Conservation (phyloP, 768 basidiomycete species). For the Termitomyces bulborhizus region DNA sequence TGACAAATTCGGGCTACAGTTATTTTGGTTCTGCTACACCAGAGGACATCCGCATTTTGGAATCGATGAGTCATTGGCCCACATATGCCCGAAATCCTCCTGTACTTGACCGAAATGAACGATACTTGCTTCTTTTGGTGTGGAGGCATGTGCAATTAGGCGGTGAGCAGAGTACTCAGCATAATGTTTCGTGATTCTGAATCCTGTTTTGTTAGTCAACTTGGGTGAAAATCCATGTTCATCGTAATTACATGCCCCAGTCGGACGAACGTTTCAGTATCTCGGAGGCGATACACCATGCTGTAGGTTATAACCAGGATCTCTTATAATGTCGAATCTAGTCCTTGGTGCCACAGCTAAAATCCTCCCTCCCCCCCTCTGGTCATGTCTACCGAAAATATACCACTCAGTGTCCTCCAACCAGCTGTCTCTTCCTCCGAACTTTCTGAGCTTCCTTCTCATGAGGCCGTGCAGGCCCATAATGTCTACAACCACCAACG, state of each 20-base stretch:
- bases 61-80: background rate
- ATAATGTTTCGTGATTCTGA: background rate
- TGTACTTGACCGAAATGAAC: background rate
- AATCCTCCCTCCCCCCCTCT: background rate
- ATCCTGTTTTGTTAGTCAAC: background rate
- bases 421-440: conserved; percentile 9
- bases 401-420: background rate
- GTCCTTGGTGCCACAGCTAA: background rate
- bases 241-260: background rate
- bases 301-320: background rate
- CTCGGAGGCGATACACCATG: background rate
- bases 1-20: background rate
- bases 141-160: background rate
- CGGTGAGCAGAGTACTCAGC: background rate
- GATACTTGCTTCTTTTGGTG: too few relatives aligned
- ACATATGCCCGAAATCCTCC: background rate
- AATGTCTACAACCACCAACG: background rate
- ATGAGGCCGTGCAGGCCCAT: conserved; percentile 9
- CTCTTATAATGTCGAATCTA: conserved; percentile 3
- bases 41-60: too few relatives aligned
- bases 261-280: background rate
- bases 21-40: too few relatives aligned
- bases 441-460: conserved; percentile 9
- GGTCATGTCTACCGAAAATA: conserved; percentile 3
- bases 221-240: background rate